Percentiles rank a stretch among this genome's conserved stretches.
These are phyloP conservation scores for Penicillium sclerotigenum DNA, from an alignment of 2,329 filamentous ascomycete species.

Conservation along the genomic window DNA sequence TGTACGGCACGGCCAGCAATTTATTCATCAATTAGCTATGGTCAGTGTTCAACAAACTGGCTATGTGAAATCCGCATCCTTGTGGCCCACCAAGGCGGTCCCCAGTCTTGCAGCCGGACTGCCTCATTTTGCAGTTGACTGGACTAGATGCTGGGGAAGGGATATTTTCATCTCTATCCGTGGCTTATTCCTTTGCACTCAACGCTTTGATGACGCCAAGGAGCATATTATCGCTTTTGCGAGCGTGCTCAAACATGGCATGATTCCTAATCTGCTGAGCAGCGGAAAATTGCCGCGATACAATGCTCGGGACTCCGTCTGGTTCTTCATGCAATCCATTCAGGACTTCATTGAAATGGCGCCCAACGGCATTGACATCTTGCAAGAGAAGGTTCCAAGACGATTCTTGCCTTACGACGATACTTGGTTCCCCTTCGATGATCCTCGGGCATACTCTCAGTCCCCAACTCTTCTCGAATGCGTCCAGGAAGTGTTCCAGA, in stretches of 20 bases:
- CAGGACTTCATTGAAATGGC: slow-evolving; percentile 86
- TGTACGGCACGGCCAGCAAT: slow-evolving; percentile 77
- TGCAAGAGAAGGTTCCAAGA: slow-evolving; percentile 74
- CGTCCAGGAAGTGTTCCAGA: slow-evolving; percentile 88
- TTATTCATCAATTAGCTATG: slow-evolving; percentile 83
- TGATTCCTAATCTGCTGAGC: slow-evolving; percentile 92
- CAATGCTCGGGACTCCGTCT: slow-evolving; percentile 93
- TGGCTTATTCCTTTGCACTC: slow-evolving; percentile 86
- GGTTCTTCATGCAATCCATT: slow-evolving; percentile 96
- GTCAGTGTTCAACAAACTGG: slow-evolving; percentile 90
- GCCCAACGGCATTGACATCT: slow-evolving; percentile 69
- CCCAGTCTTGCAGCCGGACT: slow-evolving; percentile 87
- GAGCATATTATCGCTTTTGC: slow-evolving; percentile 95
- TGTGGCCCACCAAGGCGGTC: slow-evolving; percentile 81
- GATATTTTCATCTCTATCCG: slow-evolving; percentile 96
- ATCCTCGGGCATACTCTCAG: slow-evolving; percentile 78
- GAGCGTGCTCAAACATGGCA: slow-evolving; percentile 94
- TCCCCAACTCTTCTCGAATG: slow-evolving; percentile 82
- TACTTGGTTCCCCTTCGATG: slow-evolving; percentile 82
- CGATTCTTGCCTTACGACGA: slow-evolving; percentile 95
- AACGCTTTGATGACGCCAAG: slow-evolving; percentile 80
- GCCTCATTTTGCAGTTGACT: slow-evolving; percentile 89
- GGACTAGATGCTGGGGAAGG: slow-evolving; percentile 95
- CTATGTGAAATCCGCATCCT: slow-evolving; percentile 80
- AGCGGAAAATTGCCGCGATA: slow-evolving; percentile 84